These are phyloP conservation scores for Colletotrichum sp. DNA, from an alignment of 2,329 filamentous ascomycete species.

Conservation along the genomic window DNA sequence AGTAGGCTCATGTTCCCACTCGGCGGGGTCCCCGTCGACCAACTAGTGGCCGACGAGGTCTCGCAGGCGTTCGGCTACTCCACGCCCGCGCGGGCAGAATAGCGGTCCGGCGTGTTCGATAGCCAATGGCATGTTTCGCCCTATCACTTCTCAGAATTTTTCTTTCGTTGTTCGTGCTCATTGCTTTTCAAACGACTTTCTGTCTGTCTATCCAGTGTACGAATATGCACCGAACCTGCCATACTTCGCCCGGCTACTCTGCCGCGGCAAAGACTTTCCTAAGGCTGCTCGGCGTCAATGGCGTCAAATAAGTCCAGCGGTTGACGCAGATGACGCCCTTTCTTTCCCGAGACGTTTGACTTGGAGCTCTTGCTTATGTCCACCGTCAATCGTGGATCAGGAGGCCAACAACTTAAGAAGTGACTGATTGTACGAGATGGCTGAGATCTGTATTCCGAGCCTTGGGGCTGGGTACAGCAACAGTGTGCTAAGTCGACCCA, in stretches of 20 bases:
- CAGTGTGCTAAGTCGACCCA: background rate
- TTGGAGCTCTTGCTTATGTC: conserved; percentile 16
- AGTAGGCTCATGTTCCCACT: background rate
- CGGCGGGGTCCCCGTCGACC: conserved; percentile 4
- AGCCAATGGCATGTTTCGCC: conserved; percentile 18
- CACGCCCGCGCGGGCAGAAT: conserved; percentile 10
- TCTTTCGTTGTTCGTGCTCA: background rate
- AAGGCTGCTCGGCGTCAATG: conserved; percentile 10
- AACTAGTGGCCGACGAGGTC: conserved; percentile 10
- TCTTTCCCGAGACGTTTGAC: conserved; percentile 8
- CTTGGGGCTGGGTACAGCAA: background rate
- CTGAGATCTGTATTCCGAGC: background rate
- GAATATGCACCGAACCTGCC: background rate
- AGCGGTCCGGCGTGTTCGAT: conserved; percentile 3
- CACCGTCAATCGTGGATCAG: background rate
- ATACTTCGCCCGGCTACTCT: background rate
- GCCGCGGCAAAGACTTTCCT: background rate
- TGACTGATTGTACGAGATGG: background rate
- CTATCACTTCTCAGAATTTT: conserved; percentile 20
- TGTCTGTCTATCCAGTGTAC: background rate
- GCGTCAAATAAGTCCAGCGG: conserved; percentile 10
- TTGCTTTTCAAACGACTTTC: conserved; percentile 15
- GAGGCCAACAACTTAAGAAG: background rate
- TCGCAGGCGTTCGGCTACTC: conserved; percentile 8
- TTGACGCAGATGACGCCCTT: conserved; percentile 18